Evolutionary conservation across 371 early-diverging fungal genomes (phyloP), one percentile per base, ranked within the genome.

Genomic region (Parasitella parasitica): DNA sequence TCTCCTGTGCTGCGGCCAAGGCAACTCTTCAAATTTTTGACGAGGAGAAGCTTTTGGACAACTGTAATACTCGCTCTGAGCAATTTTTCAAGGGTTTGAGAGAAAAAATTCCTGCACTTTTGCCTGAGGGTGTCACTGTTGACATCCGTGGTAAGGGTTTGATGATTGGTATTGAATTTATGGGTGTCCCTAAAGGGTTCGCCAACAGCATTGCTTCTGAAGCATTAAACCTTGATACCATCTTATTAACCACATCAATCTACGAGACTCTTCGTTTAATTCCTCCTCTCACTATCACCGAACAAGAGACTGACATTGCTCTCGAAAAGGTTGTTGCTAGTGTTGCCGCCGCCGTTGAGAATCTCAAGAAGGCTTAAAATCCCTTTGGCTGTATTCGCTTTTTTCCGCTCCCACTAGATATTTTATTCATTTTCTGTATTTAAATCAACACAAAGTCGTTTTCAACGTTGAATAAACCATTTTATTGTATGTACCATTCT

Each of bases 101-200:
- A 30, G 43, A 63, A 24, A 74, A 75, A 39, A 32, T 83, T 18
- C 77, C 80, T 37, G 34, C 49, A 6, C 57, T 84, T 32, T 66
- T 75, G 13, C 76, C 78, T 30, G 54, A 76, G 30, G 78, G 76
- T 15, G 70, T 80, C 15, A 68, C 64, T 11, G 70, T 69, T 13
- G 81, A 86, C 57, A 69, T 86, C 54, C 82, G 86, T 59, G 86
- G 86, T 54, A 63, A 77, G 18, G 86, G 86, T 53, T 59, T 86
- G n/a, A 83, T 86, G 83, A 78, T 84, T 67, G 86, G 86, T 57
- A 66, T 86, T 38, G 84, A 84, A 54, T 86, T 84, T 57, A 56
- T 75, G 66, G 70, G 73, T 30, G 79, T 67, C 13, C 79, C 78
- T 15, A 41, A 59, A 50, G 81, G 78, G 28, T 77, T 78, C 58